A percentile compares a stretch with the other conserved stretches of the same genome.
These are phyloP conservation scores for Yamadazyma diddensiae DNA, from an alignment of 1,139 yeast genomes.

Conservation along the genomic window DNA sequence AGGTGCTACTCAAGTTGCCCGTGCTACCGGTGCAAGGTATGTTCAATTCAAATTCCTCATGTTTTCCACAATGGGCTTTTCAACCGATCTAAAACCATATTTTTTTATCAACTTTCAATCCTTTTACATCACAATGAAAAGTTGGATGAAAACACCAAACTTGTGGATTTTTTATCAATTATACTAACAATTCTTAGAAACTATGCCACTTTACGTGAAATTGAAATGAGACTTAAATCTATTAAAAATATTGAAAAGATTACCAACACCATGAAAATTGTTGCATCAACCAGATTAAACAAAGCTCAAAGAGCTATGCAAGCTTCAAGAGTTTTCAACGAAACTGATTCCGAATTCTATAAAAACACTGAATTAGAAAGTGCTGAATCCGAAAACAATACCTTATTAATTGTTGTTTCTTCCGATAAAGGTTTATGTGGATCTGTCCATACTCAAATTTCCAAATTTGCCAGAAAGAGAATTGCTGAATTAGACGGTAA, in stretches of 20 bases:
- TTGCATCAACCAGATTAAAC: slow-evolving; percentile 94
- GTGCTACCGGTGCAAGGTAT: slow-evolving; percentile 57
- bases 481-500: slow-evolving; percentile 56
- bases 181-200: slow-evolving; percentile 47
- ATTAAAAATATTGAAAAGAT: slow-evolving; percentile 98
- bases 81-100: background rate
- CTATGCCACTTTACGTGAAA: slow-evolving; percentile 98
- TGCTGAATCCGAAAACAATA: slow-evolving; percentile 52
- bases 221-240: slow-evolving; percentile 96
- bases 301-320: slow-evolving; percentile 96
- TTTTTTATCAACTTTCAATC: background rate
- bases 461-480: slow-evolving; percentile 80
- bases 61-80: background rate
- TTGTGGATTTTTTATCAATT: no score
- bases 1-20: slow-evolving; percentile 62
- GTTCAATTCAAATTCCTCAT: slow-evolving; percentile 19
- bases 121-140: no score
- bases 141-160: no score
- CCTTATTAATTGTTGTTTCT: slow-evolving; percentile 77
- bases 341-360: slow-evolving; percentile 76
- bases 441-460: slow-evolving; percentile 91
- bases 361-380: slow-evolving; percentile 76
- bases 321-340: slow-evolving; percentile 81
- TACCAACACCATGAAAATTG: slow-evolving; percentile 99
- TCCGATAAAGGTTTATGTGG: slow-evolving; percentile 99